Evolutionary conservation across 164 flowering plant genomes (phyloP), one percentile per base, ranked within the genome.

Genomic region (Amborella trichopoda): DNA sequence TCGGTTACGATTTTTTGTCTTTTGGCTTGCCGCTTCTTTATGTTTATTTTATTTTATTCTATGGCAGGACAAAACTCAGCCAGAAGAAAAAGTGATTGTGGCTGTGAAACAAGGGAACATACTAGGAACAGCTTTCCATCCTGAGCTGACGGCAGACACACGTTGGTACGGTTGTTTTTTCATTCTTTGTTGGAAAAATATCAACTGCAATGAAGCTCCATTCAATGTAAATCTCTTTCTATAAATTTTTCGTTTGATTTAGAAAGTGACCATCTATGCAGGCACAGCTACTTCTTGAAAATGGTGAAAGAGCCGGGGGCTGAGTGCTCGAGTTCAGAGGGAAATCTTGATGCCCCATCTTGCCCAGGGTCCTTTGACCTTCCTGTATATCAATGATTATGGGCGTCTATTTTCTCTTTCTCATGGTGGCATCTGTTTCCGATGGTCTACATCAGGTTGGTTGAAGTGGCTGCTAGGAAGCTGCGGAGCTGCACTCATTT

Each of bases 61-160:
- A 17, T 55, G 46, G 46, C 68, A 81, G 98, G 87, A 62, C 41
- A 52, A 62, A 49, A 34, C 56, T 28, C 57, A 21, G 16, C 37
- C 70, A 40, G 70, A 52, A 47, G 63, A 66, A 53, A 80, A 75
- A 62, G 99, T 84, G 51, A 76, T 84, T 48, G 88, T 91, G 23
- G 99, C 99, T 22, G 83, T 84, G 23, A 91, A 59, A 66, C 99
- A 91, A 58, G 83, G 90, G 27, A 91, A 87, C 56, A 61, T 91
- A 69, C 78, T 91, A 12, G 96, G 64, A 30, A 91, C 99, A 40
- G 94, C 96, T 50, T 87, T 91, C 58, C 99, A 91, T 57, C 99
- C 96, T 12, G 99, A 91, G 62, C 61, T 91, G 61, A 91, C 99
- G 38, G 79, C 81, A 23, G 99, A 91, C 44, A 76, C 79, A 22